phyloP scores from a whole-genome alignment of 1,139 yeast species.

The Kurtzmaniella natalensis region DNA sequence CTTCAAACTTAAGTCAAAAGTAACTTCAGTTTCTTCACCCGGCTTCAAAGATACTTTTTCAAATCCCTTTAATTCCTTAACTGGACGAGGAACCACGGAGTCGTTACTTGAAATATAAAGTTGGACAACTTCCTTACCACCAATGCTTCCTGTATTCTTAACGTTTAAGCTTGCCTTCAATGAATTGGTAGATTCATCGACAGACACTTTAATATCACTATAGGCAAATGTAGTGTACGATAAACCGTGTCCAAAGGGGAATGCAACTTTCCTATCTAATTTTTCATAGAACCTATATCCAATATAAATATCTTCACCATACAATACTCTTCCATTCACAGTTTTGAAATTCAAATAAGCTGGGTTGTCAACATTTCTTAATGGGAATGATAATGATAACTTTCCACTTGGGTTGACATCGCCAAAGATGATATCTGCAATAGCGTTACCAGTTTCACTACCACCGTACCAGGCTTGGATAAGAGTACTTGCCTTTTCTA shows the following conservation, averaged over 20 bases:
- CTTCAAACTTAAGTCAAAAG: constrained; percentile 32
- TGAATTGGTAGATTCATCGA: no score
- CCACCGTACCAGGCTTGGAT: constrained; percentile 49
- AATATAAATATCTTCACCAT: constrained; percentile 54
- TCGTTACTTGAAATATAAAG: constrained; percentile 36
- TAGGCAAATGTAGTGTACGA: no score
- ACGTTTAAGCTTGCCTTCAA: no score
- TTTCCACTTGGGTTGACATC: constrained; percentile 28
- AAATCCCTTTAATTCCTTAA: constrained; percentile 55
- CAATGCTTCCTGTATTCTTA: constrained; percentile 35
- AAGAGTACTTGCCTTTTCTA: constrained; percentile 39
- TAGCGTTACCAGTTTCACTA: constrained; percentile 13
- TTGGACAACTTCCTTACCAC: constrained; percentile 47
- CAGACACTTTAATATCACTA: constrained; percentile 16
- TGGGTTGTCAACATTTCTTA: no score
- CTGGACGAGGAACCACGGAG: constrained; percentile 45
- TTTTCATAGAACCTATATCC: constrained; percentile 62
- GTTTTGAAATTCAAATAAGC: constrained; percentile 35
- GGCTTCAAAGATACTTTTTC: constrained; percentile 42
- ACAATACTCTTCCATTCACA: constrained; percentile 47
- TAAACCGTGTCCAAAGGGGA: no score
- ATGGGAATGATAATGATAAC: constrained; percentile 34
- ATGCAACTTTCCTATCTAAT: no score
- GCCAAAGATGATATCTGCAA: constrained; percentile 16
- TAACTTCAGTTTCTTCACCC: constrained; percentile 35